Conservation (phyloP, 768 basidiomycete species). For the Astraeus odoratus region DNA sequence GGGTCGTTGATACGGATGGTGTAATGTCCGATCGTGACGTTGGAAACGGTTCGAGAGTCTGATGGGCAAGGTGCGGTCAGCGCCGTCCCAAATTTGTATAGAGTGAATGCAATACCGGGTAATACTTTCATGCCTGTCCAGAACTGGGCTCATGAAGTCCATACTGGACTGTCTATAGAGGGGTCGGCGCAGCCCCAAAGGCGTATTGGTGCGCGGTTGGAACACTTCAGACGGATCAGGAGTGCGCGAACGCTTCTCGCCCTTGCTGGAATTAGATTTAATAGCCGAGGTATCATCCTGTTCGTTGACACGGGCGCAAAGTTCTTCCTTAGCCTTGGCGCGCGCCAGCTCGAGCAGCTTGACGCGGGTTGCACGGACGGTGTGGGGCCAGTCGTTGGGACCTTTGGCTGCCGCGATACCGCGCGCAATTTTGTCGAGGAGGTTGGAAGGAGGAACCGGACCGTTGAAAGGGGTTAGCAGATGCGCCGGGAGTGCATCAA, state of each 20-base stretch:
- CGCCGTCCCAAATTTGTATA: background rate
- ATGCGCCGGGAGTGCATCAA: slow-evolving; percentile 77
- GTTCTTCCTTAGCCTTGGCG: slow-evolving; percentile 47
- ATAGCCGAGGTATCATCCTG: background rate
- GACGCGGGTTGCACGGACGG: slow-evolving; percentile 71
- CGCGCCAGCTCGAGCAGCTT: slow-evolving; percentile 80
- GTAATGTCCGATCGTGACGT: slow-evolving; percentile 52
- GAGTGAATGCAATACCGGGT: slow-evolving; percentile 44
- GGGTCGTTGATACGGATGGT: slow-evolving; percentile 52
- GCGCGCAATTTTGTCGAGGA: slow-evolving; percentile 81
- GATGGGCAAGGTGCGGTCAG: slow-evolving; percentile 8
- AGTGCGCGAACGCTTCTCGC: slow-evolving; percentile 11
- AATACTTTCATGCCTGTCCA: slow-evolving; percentile 43
- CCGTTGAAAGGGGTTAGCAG: slow-evolving; percentile 87
- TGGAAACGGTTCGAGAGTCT: slow-evolving; percentile 67
- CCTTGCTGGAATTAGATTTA: slow-evolving; percentile 2
- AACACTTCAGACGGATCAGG: slow-evolving; percentile 34
- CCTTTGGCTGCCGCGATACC: slow-evolving; percentile 72
- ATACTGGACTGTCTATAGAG: slow-evolving; percentile 80
- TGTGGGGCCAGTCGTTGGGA: slow-evolving; percentile 75
- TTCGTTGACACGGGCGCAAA: background rate
- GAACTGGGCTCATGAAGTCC: slow-evolving; percentile 65
- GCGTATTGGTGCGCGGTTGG: slow-evolving; percentile 44
- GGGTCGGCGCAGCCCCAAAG: slow-evolving; percentile 39
- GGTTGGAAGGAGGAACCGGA: slow-evolving; percentile 74